These are phyloP conservation scores for Lophiostoma macrostomum DNA, from an alignment of 495 filamentous ascomycete genomes.

Conservation along the genomic window DNA sequence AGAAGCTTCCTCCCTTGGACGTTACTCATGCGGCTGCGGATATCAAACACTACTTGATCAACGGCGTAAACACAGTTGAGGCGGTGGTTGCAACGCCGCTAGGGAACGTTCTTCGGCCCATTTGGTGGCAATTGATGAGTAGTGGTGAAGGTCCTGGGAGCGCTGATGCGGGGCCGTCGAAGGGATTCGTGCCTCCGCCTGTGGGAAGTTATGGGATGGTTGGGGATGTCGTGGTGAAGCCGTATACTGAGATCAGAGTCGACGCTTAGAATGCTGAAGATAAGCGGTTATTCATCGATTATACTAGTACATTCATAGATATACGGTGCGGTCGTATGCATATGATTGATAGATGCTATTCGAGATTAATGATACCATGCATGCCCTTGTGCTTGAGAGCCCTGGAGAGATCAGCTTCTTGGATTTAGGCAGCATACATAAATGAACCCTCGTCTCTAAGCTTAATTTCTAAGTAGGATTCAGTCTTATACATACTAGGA, in stretches of 20 bases:
- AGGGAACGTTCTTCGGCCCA: conserved; percentile 12
- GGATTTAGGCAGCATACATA: no score
- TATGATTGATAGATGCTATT: no score
- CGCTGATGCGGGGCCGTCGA: conserved; percentile 8
- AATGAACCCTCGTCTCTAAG: no score
- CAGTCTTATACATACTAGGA: no score
- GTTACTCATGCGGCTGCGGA: conserved; percentile 28
- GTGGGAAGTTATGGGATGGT: conserved; percentile 10
- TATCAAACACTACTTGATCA: conserved; percentile 25
- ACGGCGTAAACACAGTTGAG: conserved; percentile 27
- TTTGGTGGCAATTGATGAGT: conserved; percentile 10
- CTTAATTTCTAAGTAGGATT: no score
- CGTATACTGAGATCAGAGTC: neutral
- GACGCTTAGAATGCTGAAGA: no score
- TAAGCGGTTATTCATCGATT: no score
- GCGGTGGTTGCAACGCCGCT: conserved; percentile 16
- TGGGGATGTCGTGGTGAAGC: neutral
- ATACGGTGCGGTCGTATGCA: no score
- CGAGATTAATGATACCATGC: no score
- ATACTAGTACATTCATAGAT: no score
- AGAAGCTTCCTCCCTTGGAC: conserved; percentile 32
- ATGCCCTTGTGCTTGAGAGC: no score
- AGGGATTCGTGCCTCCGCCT: conserved; percentile 15
- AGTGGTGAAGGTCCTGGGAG: conserved; percentile 12
- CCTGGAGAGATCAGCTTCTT: no score